phyloP scores from a whole-genome alignment of 805 yeast species.

The Wickerhamiella siamensis region DNA sequence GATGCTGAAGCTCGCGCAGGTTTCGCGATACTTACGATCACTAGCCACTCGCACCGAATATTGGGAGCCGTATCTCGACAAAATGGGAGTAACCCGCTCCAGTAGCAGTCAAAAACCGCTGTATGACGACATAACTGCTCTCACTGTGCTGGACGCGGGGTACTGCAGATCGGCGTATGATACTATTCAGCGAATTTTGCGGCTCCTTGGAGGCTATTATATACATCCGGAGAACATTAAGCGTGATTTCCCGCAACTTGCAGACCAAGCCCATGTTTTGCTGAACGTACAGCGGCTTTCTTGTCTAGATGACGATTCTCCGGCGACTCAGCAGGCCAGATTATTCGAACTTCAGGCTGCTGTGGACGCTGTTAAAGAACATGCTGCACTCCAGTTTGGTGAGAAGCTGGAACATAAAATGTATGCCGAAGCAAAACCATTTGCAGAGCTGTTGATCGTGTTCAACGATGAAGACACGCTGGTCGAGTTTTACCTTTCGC shows the following conservation, averaged over 20 bases:
- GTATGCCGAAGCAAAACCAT: background rate
- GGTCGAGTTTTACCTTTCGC: conserved; percentile 17
- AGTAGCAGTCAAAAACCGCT: background rate
- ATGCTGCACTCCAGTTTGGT: background rate
- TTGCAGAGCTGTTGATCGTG: conserved; percentile 22
- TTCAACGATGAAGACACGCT: conserved; percentile 26
- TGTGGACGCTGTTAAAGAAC: background rate
- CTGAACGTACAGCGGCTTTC: background rate
- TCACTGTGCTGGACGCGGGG: conserved; percentile 7
- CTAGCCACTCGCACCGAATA: conserved; percentile 4
- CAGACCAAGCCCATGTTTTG: conserved; percentile 1
- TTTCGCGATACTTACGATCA: conserved; percentile 2
- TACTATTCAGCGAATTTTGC: conserved; percentile 4
- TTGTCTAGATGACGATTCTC: background rate
- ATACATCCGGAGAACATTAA: background rate
- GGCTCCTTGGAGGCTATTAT: conserved; percentile 1
- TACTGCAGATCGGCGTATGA: conserved; percentile 4
- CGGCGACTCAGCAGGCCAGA: background rate
- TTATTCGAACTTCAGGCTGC: background rate
- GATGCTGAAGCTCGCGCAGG: conserved; percentile 2
- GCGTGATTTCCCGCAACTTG: background rate
- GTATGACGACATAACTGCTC: background rate
- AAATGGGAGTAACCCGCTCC: conserved; percentile 4
- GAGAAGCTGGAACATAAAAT: background rate
- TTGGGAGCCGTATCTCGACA: conserved; percentile 8